phyloP scores from a whole-genome alignment of 305 asterid species.

The Fraxinus albicans region DNA sequence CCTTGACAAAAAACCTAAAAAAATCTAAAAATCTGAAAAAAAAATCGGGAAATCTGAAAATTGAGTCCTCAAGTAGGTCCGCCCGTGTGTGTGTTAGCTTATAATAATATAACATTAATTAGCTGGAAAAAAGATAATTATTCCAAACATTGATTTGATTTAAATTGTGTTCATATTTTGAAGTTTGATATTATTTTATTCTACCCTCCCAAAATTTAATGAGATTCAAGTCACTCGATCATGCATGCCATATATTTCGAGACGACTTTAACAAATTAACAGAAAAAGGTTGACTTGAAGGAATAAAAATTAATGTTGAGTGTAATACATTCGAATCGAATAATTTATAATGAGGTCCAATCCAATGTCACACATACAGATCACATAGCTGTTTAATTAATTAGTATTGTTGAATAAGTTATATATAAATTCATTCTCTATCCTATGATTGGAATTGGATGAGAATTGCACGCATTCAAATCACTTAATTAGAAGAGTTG shows the following conservation, averaged over 20 bases:
- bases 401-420: neutral
- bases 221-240: neutral
- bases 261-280: neutral
- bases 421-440: constrained; percentile 4
- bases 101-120: neutral
- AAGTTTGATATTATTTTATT: neutral
- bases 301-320: constrained; percentile 33
- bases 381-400: neutral
- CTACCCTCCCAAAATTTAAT: neutral
- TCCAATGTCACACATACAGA: neutral
- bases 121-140: neutral
- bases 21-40: too few relatives aligned
- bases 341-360: constrained; percentile 10
- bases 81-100: too few relatives aligned
- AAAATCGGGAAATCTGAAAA: too few relatives aligned
- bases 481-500: constrained; percentile 26
- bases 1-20: too few relatives aligned
- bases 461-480: constrained; percentile 24
- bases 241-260: constrained; percentile 34
- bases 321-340: constrained; percentile 23
- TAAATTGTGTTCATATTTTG: constrained; percentile 33
- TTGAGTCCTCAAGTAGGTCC: too few relatives aligned
- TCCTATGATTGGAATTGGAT: neutral
- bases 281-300: constrained; percentile 32
- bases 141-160: constrained; percentile 27